Evolutionary conservation across 129 eudicot genomes (phyloP).

Genomic region (Glebionis coronaria): DNA sequence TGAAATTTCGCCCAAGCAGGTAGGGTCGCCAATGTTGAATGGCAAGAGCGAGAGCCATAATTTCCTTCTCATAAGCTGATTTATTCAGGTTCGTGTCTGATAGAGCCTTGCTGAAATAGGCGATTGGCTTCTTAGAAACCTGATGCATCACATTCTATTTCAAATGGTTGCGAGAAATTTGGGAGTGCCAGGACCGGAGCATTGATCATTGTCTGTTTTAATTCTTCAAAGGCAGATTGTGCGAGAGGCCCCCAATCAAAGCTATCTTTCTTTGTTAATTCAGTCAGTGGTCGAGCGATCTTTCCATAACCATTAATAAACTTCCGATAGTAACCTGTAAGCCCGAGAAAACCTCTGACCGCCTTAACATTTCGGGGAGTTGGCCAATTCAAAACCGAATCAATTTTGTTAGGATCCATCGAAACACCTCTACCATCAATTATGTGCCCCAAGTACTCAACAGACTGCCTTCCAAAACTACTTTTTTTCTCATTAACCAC

Average conservation of each 20-base stretch:
- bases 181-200: slow-evolving; percentile 1
- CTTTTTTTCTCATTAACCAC: slow-evolving; percentile 1
- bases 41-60: neutral
- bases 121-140: neutral
- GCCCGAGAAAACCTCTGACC: slow-evolving; percentile 18
- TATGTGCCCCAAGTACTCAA: slow-evolving; percentile 10
- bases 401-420: slow-evolving; percentile 14
- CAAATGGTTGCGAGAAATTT: neutral
- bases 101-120: neutral
- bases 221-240: neutral
- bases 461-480: neutral
- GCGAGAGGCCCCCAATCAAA: neutral
- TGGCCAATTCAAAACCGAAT: neutral
- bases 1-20: neutral
- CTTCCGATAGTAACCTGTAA: neutral
- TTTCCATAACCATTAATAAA: slow-evolving; percentile 8
- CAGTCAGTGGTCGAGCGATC: neutral
- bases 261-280: neutral
- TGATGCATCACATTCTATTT: slow-evolving; percentile 6
- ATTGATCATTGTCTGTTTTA: neutral
- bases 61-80: neutral
- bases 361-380: neutral
- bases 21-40: neutral
- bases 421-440: neutral
- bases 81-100: neutral